A percentile compares a stretch with the other conserved stretches of the same genome.
Evolutionary conservation across 2,329 filamentous ascomycete species (phyloP).

Genomic region (Exophiala viscosa): DNA sequence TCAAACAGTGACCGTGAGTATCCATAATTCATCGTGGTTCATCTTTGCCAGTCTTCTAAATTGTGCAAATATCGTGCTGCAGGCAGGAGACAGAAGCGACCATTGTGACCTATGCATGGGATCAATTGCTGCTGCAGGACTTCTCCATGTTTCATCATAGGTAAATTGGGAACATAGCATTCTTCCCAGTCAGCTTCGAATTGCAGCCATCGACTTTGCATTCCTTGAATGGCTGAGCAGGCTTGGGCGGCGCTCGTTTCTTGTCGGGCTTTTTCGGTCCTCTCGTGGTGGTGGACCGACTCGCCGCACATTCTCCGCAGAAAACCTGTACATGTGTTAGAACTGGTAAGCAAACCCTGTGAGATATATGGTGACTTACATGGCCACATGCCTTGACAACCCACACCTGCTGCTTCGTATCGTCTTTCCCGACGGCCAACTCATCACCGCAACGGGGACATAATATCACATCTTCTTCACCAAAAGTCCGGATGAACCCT

Average conservation of each 20-base stretch:
- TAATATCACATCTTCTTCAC: slow-evolving; percentile 67
- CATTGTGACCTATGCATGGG: too few species aligned
- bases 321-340: slow-evolving; percentile 40
- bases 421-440: slow-evolving; percentile 66
- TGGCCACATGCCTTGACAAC: slow-evolving; percentile 87
- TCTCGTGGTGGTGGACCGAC: slow-evolving; percentile 34
- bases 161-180: slow-evolving; percentile 46
- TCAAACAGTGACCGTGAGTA: too few species aligned
- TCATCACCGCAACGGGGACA: slow-evolving; percentile 87
- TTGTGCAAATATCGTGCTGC: too few species aligned
- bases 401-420: slow-evolving; percentile 81
- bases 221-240: slow-evolving; percentile 40
- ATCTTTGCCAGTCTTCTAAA: too few species aligned
- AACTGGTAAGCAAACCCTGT: slow-evolving; percentile 8
- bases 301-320: slow-evolving; percentile 45
- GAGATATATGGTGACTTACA: slow-evolving; percentile 52
- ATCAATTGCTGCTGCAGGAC: too few species aligned
- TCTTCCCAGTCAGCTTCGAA: slow-evolving; percentile 37
- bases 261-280: slow-evolving; percentile 31
- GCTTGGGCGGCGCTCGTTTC: slow-evolving; percentile 27
- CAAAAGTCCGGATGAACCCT: slow-evolving; percentile 78
- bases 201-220: slow-evolving; percentile 44
- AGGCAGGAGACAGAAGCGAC: too few species aligned
- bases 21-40: too few species aligned
- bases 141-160: slow-evolving; percentile 31